Evolutionary conservation across 2,329 filamentous ascomycete species (phyloP).

Genomic region (Cercospora sp.): DNA sequence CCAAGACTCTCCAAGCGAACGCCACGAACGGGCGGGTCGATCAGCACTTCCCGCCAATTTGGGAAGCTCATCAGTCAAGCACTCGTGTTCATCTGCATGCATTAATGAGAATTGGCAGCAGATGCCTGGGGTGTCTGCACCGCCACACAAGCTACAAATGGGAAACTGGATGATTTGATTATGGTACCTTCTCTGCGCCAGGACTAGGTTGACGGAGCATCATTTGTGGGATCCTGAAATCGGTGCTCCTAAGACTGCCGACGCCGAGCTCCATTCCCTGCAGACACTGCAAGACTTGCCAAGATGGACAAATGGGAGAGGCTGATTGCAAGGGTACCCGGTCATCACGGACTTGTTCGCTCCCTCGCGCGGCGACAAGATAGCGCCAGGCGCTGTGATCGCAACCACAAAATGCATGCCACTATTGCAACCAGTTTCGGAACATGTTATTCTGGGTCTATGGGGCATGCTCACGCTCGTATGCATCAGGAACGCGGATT

Average conservation of each 20-base stretch:
- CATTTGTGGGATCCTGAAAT: neutral
- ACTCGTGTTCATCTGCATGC: constrained; percentile 1
- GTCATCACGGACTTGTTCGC: neutral
- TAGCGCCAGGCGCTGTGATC: no score
- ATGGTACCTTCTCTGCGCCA: neutral
- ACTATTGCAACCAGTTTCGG: no score
- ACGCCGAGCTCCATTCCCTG: neutral
- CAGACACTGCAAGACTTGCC: neutral
- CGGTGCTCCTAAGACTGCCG: neutral
- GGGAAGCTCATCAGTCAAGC: neutral
- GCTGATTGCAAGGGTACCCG: neutral
- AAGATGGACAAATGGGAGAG: neutral
- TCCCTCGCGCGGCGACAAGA: neutral
- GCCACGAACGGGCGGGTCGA: constrained; percentile 3
- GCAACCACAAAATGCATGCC: no score
- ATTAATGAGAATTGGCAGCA: neutral
- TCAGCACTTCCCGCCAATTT: constrained; percentile 1
- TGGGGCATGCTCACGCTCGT: no score
- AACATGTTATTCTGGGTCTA: no score
- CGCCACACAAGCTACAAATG: neutral
- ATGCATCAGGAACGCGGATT: no score
- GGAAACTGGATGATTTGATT: neutral
- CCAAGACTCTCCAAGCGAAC: neutral
- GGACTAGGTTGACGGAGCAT: neutral
- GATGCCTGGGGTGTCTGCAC: neutral